Evolutionary conservation across 2,329 filamentous ascomycete species (phyloP).

Genomic region (Fusarium piperis): DNA sequence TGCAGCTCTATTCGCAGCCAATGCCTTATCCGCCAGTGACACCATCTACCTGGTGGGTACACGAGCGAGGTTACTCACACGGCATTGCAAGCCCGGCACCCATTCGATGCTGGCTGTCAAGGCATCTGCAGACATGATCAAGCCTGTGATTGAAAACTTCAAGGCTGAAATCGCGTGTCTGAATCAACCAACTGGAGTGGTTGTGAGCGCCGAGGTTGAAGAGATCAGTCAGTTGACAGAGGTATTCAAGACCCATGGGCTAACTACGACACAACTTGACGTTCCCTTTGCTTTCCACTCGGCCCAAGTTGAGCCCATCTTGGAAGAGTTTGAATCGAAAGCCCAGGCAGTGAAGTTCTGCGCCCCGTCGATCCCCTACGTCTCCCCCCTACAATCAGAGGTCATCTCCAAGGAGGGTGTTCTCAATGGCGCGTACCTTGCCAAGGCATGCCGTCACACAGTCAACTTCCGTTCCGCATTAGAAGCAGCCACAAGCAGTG

Average conservation of each 20-base stretch:
- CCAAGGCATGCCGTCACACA: conserved; percentile 68
- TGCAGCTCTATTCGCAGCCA: conserved; percentile 68
- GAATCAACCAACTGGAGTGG: conserved; percentile 79
- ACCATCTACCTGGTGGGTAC: conserved; percentile 69
- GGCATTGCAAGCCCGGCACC: conserved; percentile 56
- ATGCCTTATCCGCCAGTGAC: conserved; percentile 67
- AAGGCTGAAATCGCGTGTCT: conserved; percentile 72
- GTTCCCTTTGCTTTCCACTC: conserved; percentile 66
- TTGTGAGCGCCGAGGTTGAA: conserved; percentile 63
- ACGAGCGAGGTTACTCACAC: conserved; percentile 64
- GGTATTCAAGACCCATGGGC: conserved; percentile 46
- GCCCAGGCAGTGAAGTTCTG: conserved; percentile 51
- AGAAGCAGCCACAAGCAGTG: conserved; percentile 57
- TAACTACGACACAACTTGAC: conserved; percentile 58
- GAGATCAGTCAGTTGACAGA: conserved; percentile 56
- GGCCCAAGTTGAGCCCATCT: conserved; percentile 62
- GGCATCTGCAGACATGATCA: conserved; percentile 2
- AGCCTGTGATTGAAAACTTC: conserved; percentile 42
- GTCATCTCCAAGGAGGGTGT: conserved; percentile 58
- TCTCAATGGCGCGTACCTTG: conserved; percentile 68
- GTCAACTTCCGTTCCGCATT: conserved; percentile 74
- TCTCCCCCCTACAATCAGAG: conserved; percentile 72
- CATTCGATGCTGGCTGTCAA: conserved; percentile 32
- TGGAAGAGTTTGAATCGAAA: conserved; percentile 65
- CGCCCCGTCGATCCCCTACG: conserved; percentile 61